These are phyloP conservation scores for Dictyostelium gargantuum DNA, from an alignment of 208 protist species.

Conservation along the genomic window DNA sequence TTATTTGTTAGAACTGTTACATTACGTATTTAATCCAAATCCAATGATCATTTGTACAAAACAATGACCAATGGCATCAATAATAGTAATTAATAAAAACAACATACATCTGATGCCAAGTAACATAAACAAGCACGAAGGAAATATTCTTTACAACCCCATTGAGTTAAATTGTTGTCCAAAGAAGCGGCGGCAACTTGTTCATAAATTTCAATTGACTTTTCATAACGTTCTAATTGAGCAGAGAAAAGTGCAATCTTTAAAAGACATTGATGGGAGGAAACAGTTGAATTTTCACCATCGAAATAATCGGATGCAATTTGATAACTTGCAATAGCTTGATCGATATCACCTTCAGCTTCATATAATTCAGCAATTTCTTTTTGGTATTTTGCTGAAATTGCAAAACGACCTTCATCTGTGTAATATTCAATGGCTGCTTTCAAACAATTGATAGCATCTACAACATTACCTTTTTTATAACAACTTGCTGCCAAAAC, in stretches of 20 bases:
- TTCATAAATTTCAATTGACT: slow-evolving; percentile 81
- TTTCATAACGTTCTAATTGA: slow-evolving; percentile 72
- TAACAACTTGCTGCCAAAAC: slow-evolving; percentile 74
- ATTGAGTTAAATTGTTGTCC: slow-evolving; percentile 79
- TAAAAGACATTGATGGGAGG: slow-evolving; percentile 67
- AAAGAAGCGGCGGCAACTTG: slow-evolving; percentile 67
- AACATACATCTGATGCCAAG: slow-evolving; percentile 40
- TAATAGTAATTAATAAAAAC: not conserved
- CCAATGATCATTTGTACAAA: too few species aligned
- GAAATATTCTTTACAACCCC: slow-evolving; percentile 81
- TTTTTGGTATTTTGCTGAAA: slow-evolving; percentile 81
- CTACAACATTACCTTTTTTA: slow-evolving; percentile 72
- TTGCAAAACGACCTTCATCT: slow-evolving; percentile 78
- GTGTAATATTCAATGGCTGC: slow-evolving; percentile 78
- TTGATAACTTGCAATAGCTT: slow-evolving; percentile 76
- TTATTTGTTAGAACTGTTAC: too few species aligned
- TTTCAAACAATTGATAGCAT: slow-evolving; percentile 65
- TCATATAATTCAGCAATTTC: slow-evolving; percentile 83
- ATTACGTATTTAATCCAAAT: too few species aligned
- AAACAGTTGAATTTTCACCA: slow-evolving; percentile 54
- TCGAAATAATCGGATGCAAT: slow-evolving; percentile 78
- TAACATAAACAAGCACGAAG: slow-evolving; percentile 77
- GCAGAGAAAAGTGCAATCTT: slow-evolving; percentile 78
- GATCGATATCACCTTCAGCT: slow-evolving; percentile 73
- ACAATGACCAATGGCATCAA: too few species aligned